phyloP scores from a whole-genome alignment of 257 asterid genomes.

The Apocynum venetum region DNA sequence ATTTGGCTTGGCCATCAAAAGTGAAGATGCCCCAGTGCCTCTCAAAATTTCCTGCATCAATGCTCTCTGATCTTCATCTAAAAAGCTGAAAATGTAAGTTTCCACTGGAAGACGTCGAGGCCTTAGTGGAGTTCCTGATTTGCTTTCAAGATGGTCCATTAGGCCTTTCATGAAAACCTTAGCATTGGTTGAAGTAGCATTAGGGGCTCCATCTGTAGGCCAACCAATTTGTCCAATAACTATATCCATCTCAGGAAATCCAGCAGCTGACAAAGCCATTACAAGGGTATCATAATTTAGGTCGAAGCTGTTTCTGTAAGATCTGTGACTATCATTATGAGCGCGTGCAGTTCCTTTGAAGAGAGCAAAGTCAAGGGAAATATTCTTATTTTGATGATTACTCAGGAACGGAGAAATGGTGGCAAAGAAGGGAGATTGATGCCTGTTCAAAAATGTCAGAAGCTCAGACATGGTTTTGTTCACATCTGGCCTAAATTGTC shows the following conservation, averaged over 20 bases:
- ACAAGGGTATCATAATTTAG: conserved; percentile 47
- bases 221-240: conserved; percentile 66
- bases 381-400: conserved; percentile 53
- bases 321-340: conserved; percentile 39
- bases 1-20: conserved; percentile 89
- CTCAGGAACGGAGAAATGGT: conserved; percentile 63
- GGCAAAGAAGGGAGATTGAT: conserved; percentile 60
- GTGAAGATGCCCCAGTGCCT: conserved; percentile 93
- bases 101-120: conserved; percentile 42
- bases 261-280: conserved; percentile 46
- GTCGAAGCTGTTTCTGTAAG: conserved; percentile 65
- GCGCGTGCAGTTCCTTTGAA: conserved; percentile 50
- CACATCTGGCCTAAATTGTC: conserved; percentile 57
- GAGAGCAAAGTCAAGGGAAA: conserved; percentile 69
- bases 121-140: conserved; percentile 42
- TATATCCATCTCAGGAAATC: conserved; percentile 49
- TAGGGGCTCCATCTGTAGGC: conserved; percentile 85
- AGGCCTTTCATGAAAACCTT: conserved; percentile 57
- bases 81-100: conserved; percentile 55
- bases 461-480: conserved; percentile 74
- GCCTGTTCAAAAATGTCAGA: conserved; percentile 55
- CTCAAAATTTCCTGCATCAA: conserved; percentile 50
- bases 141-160: conserved; percentile 46
- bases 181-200: conserved; percentile 59
- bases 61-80: conserved; percentile 73